Base-by-base conservation (phyloP, 2,329 filamentous ascomycete genomes). In the Elsinoe arachidis region DNA sequence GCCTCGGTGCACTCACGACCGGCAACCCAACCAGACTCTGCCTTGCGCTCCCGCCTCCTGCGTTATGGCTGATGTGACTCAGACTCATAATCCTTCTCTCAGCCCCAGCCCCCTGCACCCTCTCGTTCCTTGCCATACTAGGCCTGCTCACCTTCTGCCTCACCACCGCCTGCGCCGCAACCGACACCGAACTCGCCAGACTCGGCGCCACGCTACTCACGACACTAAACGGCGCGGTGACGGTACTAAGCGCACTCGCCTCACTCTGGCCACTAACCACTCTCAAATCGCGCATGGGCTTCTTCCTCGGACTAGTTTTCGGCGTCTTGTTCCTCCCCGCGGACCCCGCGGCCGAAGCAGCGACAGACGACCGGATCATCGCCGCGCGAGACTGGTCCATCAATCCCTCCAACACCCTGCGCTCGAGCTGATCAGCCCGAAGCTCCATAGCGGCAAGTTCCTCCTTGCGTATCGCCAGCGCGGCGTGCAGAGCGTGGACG, bases 311-410 rank as follows among this genome's bases (percentile, higher is more conserved):
- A 38, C 54, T 56, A 70, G 74, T 34, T 66, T 69, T 67, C 56
- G 80, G 74, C 6, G 66, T 66, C 74, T 88, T 86, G 63, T 83
- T 78, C 34, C 19, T 53, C 10, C 26, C 33, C 10, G 49, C 3
- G 2, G 30, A 23, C 2, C 26, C 33, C 15, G 49, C 11, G n/a
- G 46, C 21, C 2, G 34, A n/a, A 26, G 49, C 49, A 26, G 49
- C 49, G 35, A 53, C 49, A 6, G 26, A 38, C 14, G 49, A 37
- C n/a, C 49, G 37, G 76, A 93, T 87, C 58, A 97, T 81, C n/a
- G 96, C 79, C 23, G 92, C 85, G 5, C 92, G 87, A 17, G 92
- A 96, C 69, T 97, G 92, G 65, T 97, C 91, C 74, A 99, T 95
- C 61, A 97, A 89, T 23, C 92, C 91, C 63, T 97, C 92, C 33